Base-by-base conservation (phyloP, 176 grass and related monocot genomes). In the Raddia distichophylla region DNA sequence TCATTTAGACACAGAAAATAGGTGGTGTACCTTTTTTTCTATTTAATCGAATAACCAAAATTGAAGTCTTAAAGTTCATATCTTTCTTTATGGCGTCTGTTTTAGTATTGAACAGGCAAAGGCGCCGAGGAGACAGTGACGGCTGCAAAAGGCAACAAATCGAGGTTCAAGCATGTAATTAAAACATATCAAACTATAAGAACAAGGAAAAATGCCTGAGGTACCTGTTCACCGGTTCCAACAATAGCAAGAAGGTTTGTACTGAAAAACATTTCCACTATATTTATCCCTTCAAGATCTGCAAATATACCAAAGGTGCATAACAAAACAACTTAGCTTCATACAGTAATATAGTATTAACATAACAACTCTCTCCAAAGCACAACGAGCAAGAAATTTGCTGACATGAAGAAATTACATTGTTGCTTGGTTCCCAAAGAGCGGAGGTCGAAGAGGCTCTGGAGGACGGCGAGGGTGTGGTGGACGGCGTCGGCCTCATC, bases 401-500 rank as follows among this genome's bases (percentile, higher is more conserved):
- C 22, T 64, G 11, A 70, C 5, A 48, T 19, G 3, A 59, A 75
- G 11, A 54, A 14, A 53, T 40, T 43, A 61, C 2, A 66, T 42
- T 64, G 19, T 35, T 48, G 47, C 55, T 65, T 13, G 35, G 64
- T 8, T 35, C 2, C 15, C n/a, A n/a, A n/a, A n/a, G n/a, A n/a
- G 14, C 90, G 90, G 67, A 98, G 80, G 66, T 98, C 90, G 50
- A 98, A 82, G 65, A 98, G 85, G 86, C 95, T 98, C 80, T 98
- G 92, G 19, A 98, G 88, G 49, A 90, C 84, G 15, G 86, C 78
- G 58, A 98, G 86, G 60, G 93, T 95, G 74, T 82, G 87, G 80
- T 98, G 90, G 57, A 93, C 84, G 14, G 90, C 95, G 64, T 84
- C 85, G 0, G 92, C 92, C 86, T 98, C 90, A 53, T 98, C 88